Evolutionary conservation across 2,329 filamentous ascomycete genomes (phyloP).

Genomic region (Lecanicillium sp.): DNA sequence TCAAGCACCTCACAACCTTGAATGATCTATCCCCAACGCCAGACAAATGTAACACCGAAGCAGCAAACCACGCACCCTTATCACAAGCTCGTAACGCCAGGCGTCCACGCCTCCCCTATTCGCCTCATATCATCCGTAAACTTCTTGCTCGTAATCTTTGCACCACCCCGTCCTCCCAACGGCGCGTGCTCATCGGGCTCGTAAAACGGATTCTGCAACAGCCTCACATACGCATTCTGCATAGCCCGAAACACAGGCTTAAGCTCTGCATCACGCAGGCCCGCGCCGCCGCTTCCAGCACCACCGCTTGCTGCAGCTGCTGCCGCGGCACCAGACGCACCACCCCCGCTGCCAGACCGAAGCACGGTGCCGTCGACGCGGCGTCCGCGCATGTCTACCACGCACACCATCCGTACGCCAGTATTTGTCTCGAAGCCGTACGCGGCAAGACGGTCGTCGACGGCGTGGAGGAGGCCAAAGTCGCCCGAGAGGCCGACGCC

Average conservation of each 20-base stretch:
- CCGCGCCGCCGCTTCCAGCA: constrained; percentile 39
- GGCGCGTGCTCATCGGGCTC: constrained; percentile 76
- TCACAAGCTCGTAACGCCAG: constrained; percentile 57
- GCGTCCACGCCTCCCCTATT: constrained; percentile 79
- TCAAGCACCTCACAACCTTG: neutral
- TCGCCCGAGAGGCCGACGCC: constrained; percentile 61
- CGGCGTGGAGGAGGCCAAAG: constrained; percentile 81
- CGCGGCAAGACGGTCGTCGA: constrained; percentile 86
- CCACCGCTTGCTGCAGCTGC: constrained; percentile 16
- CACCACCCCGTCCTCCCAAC: constrained; percentile 40
- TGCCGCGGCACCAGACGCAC: constrained; percentile 15
- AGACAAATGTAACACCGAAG: constrained; percentile 13
- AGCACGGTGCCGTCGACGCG: constrained; percentile 28
- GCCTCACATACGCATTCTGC: constrained; percentile 81
- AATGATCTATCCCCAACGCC: neutral
- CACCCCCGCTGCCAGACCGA: constrained; percentile 11
- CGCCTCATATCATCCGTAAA: constrained; percentile 77
- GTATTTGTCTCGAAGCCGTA: constrained; percentile 98
- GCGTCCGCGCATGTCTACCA: constrained; percentile 83
- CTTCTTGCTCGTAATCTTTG: constrained; percentile 70
- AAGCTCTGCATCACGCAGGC: constrained; percentile 77
- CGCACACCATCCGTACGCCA: constrained; percentile 79
- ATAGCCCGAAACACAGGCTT: constrained; percentile 85
- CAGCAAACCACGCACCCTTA: too few relatives aligned
- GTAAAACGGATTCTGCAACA: constrained; percentile 93